phyloP scores from a whole-genome alignment of 352 stramenopile species.

The Phytophthora vignae region DNA sequence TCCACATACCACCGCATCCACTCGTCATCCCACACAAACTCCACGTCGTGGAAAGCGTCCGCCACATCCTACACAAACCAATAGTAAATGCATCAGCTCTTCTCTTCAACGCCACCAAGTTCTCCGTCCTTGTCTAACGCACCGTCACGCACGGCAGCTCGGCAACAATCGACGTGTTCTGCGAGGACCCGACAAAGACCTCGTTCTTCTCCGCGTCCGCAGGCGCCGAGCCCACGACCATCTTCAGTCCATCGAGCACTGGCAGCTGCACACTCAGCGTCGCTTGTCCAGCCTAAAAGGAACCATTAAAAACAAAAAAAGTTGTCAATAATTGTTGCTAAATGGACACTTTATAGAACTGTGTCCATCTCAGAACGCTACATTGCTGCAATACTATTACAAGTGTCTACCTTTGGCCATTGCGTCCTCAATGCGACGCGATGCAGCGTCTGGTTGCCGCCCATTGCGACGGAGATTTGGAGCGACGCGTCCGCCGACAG shows the following conservation, averaged over 20 bases:
- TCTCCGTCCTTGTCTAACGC: background rate
- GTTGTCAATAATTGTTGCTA: background rate
- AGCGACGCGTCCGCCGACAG: constrained; percentile 17
- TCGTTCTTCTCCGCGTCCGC: constrained; percentile 23
- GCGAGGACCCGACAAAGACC: constrained; percentile 37
- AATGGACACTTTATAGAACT: background rate
- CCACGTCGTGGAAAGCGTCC: constrained; percentile 39
- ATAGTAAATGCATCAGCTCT: background rate
- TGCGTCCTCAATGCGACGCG: constrained; percentile 33
- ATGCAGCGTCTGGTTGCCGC: constrained; percentile 16
- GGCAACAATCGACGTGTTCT: constrained; percentile 42
- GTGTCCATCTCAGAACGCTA: background rate
- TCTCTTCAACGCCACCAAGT: background rate
- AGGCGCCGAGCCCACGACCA: constrained; percentile 34
- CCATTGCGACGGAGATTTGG: constrained; percentile 18
- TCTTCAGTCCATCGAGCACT: constrained; percentile 24
- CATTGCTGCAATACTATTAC: background rate
- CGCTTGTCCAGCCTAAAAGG: constrained; percentile 29
- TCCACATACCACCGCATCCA: constrained; percentile 75
- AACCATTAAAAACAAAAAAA: background rate
- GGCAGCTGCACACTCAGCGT: constrained; percentile 37
- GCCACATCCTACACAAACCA: constrained; percentile 32
- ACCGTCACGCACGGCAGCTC: constrained; percentile 55
- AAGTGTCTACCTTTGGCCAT: constrained; percentile 35
- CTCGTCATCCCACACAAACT: constrained; percentile 54